Base-by-base conservation (phyloP, 805 yeast species). In the Sugiyamaella qingdaonensis region DNA sequence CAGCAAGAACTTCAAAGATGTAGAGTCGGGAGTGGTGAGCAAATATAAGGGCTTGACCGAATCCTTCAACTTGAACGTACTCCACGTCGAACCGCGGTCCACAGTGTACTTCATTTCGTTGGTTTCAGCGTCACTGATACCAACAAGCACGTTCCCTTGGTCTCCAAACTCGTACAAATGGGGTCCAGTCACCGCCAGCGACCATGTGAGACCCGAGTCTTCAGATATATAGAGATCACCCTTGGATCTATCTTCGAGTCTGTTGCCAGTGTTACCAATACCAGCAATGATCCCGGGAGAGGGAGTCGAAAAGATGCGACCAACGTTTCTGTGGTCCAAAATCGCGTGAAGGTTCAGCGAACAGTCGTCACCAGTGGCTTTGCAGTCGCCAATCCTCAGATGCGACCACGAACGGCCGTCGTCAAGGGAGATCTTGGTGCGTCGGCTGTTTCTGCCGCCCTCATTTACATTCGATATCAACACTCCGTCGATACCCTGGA, bases 121-220 rank as follows among this genome's bases (percentile, higher is more conserved):
- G n/a, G 69, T 63, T 3, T 67, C 64, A 5, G 68, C 67, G 49
- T 73, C 73, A 0, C 65, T 61, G 3, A 80, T 67, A 1, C 88
- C 85, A 1, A 85, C 66, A 14, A 87, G 77, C 10, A 88, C 67
- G 61, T 88, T 86, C 33, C 96, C 96, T 54, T 78, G 80, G 67
- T 88, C 95, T 46, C 92, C 95, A 69, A 81, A 82, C 1, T 82
- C 75, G 56, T 78, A 80, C 2, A 74, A 55, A 36, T 79, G 73
- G 2, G 87, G 79, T 42, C 74, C 77, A 24, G 80, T 79, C 11
- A 81, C 60, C 1, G 82, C 78, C 52, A 72, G 64, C 27, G 69
- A 67, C 96, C 96, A 88, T 0, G 85, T 71, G n/a, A 74, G 62
- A 27, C 96, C 96, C 24, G 88, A 90, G 70, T 88, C 89, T 53